Conservation (phyloP, 257 asterid genomes). For the Euphrasia confusa region DNA sequence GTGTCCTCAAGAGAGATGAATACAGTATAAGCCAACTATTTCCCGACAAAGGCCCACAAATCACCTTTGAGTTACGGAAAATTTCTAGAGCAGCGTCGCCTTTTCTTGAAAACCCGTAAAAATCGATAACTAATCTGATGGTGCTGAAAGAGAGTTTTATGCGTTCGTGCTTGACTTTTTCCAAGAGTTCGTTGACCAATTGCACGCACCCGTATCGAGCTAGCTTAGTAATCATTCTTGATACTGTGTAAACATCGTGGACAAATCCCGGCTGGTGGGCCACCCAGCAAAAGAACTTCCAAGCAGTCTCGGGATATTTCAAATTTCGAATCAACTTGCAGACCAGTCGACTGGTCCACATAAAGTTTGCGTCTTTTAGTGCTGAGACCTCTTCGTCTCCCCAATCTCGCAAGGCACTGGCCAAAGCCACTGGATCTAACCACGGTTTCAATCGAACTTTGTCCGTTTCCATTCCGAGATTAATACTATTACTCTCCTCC, state of each 20-base stretch:
- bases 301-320: slow-evolving; percentile 68
- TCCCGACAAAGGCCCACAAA: slow-evolving; percentile 58
- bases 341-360: slow-evolving; percentile 78
- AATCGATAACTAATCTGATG: slow-evolving; percentile 59
- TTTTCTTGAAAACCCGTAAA: slow-evolving; percentile 61
- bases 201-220: slow-evolving; percentile 62
- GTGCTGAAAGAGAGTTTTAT: slow-evolving; percentile 72
- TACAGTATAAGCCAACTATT: slow-evolving; percentile 48
- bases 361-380: slow-evolving; percentile 53
- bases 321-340: slow-evolving; percentile 79
- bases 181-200: slow-evolving; percentile 66
- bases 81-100: slow-evolving; percentile 67
- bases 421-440: slow-evolving; percentile 87
- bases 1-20: slow-evolving; percentile 73
- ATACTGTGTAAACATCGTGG: slow-evolving; percentile 76
- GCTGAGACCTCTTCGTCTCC: slow-evolving; percentile 56
- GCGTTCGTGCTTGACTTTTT: slow-evolving; percentile 58
- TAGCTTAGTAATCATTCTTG: slow-evolving; percentile 74
- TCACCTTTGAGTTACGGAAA: slow-evolving; percentile 41
- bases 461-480: slow-evolving; percentile 26
- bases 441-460: slow-evolving; percentile 70
- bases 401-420: slow-evolving; percentile 69
- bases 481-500: slow-evolving; percentile 33
- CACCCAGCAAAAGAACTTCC: slow-evolving; percentile 89
- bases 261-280: slow-evolving; percentile 69